Conservation (phyloP, 2,329 filamentous ascomycete genomes). For the Davidsoniella eucalypti region DNA sequence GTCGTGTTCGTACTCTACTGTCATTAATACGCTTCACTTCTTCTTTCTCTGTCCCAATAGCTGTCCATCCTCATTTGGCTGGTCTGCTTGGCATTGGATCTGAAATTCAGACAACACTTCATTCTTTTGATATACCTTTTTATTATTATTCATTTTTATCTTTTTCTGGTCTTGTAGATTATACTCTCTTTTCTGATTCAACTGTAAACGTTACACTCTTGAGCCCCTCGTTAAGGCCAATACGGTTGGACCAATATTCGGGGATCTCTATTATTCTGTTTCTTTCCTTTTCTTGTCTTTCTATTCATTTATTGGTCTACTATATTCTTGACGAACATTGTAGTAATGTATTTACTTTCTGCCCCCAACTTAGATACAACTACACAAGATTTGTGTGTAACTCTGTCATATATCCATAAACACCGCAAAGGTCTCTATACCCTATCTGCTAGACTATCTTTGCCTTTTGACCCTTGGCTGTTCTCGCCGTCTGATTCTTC, state of each 20-base stretch:
- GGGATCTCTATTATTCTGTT: no score
- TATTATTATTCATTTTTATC: slow-evolving; percentile 5
- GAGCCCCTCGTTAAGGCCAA: not conserved
- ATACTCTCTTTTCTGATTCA: not conserved
- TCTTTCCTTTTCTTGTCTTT: not conserved
- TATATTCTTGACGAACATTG: not conserved
- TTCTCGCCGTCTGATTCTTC: not conserved
- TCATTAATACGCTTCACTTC: not conserved
- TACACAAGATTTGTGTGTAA: not conserved
- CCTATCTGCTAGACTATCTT: not conserved
- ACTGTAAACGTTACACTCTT: not conserved
- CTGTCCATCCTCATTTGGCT: no score
- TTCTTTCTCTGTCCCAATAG: not conserved
- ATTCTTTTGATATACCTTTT: not conserved
- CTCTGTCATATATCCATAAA: not conserved
- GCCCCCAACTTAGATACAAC: not conserved
- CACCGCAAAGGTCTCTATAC: not conserved
- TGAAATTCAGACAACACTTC: no score
- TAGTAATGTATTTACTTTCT: not conserved
- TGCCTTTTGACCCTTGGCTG: not conserved
- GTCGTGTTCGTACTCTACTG: slow-evolving; percentile 7
- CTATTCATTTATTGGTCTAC: not conserved
- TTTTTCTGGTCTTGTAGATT: not conserved
- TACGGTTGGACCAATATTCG: not conserved
- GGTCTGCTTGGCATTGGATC: no score